phyloP scores from a whole-genome alignment of 768 basidiomycete genomes.

The Kwoniella bestiolae region DNA sequence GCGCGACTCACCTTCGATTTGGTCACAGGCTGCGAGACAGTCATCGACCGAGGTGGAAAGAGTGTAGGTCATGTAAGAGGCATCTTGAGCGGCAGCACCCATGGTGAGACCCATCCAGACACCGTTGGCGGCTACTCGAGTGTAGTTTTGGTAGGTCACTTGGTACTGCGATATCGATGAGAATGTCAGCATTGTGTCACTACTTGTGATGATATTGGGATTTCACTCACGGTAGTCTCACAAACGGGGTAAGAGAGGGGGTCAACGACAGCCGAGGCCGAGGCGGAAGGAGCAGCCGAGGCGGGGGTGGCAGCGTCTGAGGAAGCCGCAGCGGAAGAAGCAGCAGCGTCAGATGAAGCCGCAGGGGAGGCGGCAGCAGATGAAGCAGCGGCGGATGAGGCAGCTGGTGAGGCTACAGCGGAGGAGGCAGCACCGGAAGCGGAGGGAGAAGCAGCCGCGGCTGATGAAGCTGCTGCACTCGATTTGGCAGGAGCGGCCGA shows the following conservation, averaged over 20 bases:
- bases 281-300: conserved; percentile 1
- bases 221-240: conserved; percentile 13
- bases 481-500: conserved; percentile 14
- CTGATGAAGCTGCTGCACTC: conserved; percentile 10
- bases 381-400: conserved; percentile 14
- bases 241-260: conserved; percentile 13
- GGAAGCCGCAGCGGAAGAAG: conserved; percentile 16
- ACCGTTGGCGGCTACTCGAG: conserved; percentile 38
- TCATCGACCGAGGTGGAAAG: conserved; percentile 38
- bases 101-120: conserved; percentile 37
- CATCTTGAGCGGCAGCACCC: conserved; percentile 42
- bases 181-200: not conserved
- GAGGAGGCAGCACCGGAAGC: conserved; percentile 13
- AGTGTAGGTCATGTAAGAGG: conserved; percentile 48
- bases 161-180: conserved; percentile 21
- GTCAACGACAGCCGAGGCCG: conserved; percentile 17
- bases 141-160: conserved; percentile 40
- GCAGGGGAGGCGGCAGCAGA: not conserved
- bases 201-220: not conserved
- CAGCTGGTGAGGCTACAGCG: conserved; percentile 10
- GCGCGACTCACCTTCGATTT: conserved; percentile 28
- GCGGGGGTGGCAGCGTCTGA: conserved; percentile 16
- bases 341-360: conserved; percentile 8
- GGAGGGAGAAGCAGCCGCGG: conserved; percentile 11
- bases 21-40: conserved; percentile 40